Conservation (phyloP, 768 basidiomycete species). For the Termitomyces sp. region DNA sequence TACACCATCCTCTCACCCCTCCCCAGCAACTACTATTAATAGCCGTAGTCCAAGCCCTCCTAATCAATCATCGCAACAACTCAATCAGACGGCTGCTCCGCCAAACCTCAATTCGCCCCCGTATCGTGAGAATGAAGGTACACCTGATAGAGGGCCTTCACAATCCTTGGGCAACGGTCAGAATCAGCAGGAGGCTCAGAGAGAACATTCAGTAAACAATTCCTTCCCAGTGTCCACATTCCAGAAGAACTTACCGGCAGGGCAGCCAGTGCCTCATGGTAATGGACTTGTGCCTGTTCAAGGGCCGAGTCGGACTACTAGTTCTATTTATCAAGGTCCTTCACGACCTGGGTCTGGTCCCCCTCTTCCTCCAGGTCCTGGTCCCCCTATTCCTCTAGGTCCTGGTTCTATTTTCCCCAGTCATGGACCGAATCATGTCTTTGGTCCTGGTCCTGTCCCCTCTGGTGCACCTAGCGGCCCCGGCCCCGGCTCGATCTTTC, state of each 20-base stretch:
- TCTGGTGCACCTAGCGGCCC: background rate
- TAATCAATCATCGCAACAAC: conserved; percentile 1
- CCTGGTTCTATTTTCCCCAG: conserved; percentile 1
- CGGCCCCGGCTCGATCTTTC: background rate
- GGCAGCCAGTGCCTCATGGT: conserved; percentile 26
- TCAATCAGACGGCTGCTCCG: background rate
- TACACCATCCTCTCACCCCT: background rate
- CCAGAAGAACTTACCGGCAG: conserved; percentile 15
- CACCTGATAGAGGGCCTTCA: conserved; percentile 13
- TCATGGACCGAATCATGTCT: background rate
- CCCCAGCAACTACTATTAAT: background rate
- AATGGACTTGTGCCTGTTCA: conserved; percentile 3
- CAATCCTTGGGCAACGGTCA: conserved; percentile 22
- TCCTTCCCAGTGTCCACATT: conserved; percentile 14
- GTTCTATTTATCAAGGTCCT: background rate
- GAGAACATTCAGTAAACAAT: conserved; percentile 19
- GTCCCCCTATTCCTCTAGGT: background rate
- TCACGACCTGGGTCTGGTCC: background rate
- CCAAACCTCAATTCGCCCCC: conserved; percentile 7
- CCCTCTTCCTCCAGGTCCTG: background rate
- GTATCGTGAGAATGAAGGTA: conserved; percentile 12
- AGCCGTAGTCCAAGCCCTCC: conserved; percentile 7
- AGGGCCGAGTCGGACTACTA: conserved; percentile 2
- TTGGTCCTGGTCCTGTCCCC: background rate
- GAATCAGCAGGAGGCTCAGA: conserved; percentile 20